Evolutionary conservation across 345 rosid species (phyloP).

Genomic region (Eucalyptus sp.): DNA sequence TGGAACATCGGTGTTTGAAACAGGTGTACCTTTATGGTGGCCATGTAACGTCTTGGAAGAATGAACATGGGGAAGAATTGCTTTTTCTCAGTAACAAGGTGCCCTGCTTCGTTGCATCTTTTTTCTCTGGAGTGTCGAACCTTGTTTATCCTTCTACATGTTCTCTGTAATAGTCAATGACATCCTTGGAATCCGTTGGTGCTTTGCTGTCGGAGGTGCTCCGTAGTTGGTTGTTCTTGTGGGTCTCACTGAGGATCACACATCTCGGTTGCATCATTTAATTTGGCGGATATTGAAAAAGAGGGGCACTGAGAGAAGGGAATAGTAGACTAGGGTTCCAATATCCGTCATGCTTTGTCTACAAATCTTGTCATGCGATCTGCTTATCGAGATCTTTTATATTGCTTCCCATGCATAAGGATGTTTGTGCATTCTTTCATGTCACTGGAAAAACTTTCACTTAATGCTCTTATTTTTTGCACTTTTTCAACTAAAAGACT

Average conservation of each 20-base stretch:
- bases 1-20: not conserved
- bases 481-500: not conserved
- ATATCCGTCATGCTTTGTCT: not conserved
- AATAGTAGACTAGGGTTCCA: not conserved
- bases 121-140: not conserved
- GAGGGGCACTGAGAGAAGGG: not conserved
- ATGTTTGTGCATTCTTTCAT: not conserved
- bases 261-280: not conserved
- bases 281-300: not conserved
- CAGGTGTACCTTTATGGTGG: constrained; percentile 78
- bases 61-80: constrained; percentile 63
- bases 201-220: not conserved
- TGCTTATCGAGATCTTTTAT: not conserved
- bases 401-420: not conserved
- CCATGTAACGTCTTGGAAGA: constrained; percentile 89
- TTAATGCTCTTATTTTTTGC: not conserved
- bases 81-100: constrained; percentile 85
- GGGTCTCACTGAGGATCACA: not conserved
- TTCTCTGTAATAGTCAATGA: not conserved
- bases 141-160: not conserved
- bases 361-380: not conserved
- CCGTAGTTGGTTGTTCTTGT: not conserved
- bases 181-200: not conserved
- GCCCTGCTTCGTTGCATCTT: not conserved
- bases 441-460: not conserved